Base-by-base conservation (phyloP, 2,329 filamentous ascomycete species). In the Arthrobotrys megalospora region DNA sequence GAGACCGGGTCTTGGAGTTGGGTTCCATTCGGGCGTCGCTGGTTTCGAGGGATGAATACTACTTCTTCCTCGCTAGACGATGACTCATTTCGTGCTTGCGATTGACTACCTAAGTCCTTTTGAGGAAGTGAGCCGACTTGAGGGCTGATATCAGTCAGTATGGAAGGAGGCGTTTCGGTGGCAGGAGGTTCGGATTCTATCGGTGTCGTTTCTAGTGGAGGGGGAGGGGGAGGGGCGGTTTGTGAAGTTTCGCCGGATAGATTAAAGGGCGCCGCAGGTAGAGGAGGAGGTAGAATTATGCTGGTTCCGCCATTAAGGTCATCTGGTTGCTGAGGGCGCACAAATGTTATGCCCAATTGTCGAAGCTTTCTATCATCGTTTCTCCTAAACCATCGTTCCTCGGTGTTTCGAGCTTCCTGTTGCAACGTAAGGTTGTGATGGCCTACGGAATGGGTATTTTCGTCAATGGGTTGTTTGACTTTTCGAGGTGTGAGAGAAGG, bases 321-420 rank as follows among this genome's bases (percentile, higher is more conserved):
- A 36, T 53, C 48, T 3, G 36, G 21, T 14, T 71, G 60, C 24
- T 77, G 48, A 24, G 73, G 48, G 38, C 65, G 66, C 7, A 77
- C 73, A 36, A 77, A 77, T 16, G 66, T 53, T 50, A 77, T 71
- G 7, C 66, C 60, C 24, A 71, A 47, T 28, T 77, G 48, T 8
- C 66, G 60, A 21, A 77, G 73, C 16, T 77, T 77, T 28, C 66
- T 66, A 41, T 77, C 73, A 45, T 70, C 60, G 32, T 77, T 66
- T 47, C 66, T 48, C 47, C 41, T 47, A 34, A 32, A 77, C n/a
- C 41, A 50, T 14, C 50, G 41, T 14, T 84, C 85, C 81, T 87
- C 87, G 11, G 88, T 89, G 81, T 89, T 89, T 21, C 86, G 86
- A 41, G 88, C 89, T 83, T 90, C 89, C 80, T 91, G 87, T 79